These are phyloP conservation scores for Exophiala viscosa DNA, from an alignment of 2,329 filamentous ascomycete genomes.

Conservation along the genomic window DNA sequence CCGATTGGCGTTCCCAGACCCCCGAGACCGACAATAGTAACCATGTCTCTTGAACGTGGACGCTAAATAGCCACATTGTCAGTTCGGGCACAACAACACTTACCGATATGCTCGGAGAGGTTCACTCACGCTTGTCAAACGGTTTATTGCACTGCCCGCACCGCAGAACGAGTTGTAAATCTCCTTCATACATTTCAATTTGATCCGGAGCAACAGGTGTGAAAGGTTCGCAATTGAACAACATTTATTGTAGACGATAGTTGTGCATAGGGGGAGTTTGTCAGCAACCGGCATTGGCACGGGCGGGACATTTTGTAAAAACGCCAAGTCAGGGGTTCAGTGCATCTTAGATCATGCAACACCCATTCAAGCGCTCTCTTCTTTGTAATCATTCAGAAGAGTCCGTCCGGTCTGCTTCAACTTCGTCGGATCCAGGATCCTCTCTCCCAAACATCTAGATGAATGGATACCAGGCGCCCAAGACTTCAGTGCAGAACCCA, in stretches of 20 bases:
- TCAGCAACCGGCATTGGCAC: neutral
- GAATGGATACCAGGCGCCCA: too few relatives aligned
- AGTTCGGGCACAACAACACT: neutral
- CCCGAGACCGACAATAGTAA: slow-evolving; percentile 45
- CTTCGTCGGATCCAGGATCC: too few relatives aligned
- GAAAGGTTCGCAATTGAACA: too few relatives aligned
- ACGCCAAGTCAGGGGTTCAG: neutral
- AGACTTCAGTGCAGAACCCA: neutral
- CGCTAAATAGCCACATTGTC: slow-evolving; percentile 29
- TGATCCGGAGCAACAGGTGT: slow-evolving; percentile 18
- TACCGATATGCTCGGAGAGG: slow-evolving; percentile 4
- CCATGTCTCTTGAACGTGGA: slow-evolving; percentile 44
- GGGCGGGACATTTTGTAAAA: neutral
- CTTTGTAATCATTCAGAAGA: too few relatives aligned
- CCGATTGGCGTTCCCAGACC: slow-evolving; percentile 25
- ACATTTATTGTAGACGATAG: too few relatives aligned
- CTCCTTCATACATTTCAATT: slow-evolving; percentile 29
- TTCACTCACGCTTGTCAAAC: slow-evolving; percentile 39
- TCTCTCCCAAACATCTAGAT: too few relatives aligned
- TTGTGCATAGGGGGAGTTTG: neutral
- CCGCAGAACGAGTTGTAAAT: slow-evolving; percentile 32
- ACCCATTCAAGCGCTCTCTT: too few relatives aligned
- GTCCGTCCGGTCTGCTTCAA: too few relatives aligned
- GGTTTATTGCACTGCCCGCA: slow-evolving; percentile 42
- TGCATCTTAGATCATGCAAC: too few relatives aligned